Percentiles rank a stretch among this genome's conserved stretches.
phyloP scores from a whole-genome alignment of 345 rosid genomes.

The Syzygium oleosum region DNA sequence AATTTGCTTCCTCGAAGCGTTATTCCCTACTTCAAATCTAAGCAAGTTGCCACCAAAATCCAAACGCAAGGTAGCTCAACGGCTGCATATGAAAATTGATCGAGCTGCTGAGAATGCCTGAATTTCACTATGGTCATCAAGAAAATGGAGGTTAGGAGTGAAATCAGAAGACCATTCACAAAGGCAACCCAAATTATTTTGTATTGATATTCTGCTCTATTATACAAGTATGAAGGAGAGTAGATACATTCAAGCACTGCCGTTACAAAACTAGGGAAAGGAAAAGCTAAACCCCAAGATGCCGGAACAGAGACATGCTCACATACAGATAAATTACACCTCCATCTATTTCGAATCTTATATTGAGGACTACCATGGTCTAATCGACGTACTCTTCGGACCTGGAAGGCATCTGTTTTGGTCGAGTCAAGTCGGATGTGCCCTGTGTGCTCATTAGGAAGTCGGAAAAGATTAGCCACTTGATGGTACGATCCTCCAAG shows the following conservation, averaged over 20 bases:
- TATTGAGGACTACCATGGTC: background rate
- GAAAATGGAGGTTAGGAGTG: background rate
- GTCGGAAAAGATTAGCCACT: background rate
- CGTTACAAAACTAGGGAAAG: background rate
- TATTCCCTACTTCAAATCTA: background rate
- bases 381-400: background rate
- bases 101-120: background rate
- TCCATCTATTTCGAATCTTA: background rate
- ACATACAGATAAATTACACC: background rate
- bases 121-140: background rate
- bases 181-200: background rate
- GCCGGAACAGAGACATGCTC: background rate
- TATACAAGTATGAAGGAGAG: background rate
- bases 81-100: background rate
- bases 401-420: background rate
- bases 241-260: background rate
- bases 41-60: background rate
- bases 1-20: background rate
- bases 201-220: background rate
- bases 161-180: background rate
- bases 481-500: background rate
- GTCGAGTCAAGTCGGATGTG: background rate
- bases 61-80: no score
- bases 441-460: background rate
- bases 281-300: background rate